Base-by-base conservation (phyloP, 2,329 filamentous ascomycete genomes). In the Fulvia fulva region DNA sequence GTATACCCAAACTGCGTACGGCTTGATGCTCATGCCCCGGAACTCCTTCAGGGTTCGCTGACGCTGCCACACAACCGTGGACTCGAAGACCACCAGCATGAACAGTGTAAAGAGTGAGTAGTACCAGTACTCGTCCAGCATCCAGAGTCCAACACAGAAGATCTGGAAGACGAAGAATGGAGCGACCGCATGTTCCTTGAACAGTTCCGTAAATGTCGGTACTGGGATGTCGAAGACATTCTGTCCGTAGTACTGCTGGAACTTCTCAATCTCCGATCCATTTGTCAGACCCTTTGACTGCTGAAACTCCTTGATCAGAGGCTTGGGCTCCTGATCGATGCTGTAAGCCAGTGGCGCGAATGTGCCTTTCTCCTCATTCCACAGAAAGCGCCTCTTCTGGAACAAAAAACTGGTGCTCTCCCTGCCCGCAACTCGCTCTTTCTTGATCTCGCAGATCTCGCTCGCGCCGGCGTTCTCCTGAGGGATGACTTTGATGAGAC, bases 111-210 rank as follows among this genome's bases (percentile, higher is more conserved):
- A 99, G 21, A 99, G 84, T 61, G 94, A 97, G 78, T 99, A 99
- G 80, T 99, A 99, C 94, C 95, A 99, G 78, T 97, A 99, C 77
- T 99, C 95, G 72, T 99, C 94, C 72, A 99, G 80, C 87, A 97
- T 90, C 94, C 94, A 99, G 61, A 99, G 80, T 16, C 94, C 95
- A 58, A 99, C 94, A 69, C 95, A 99, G 80, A 99, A 99, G 61
- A 99, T 82, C 80, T 99, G 94, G 78, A 99, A 99, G 63, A 99
- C 92, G 77, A 99, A 99, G 81, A 99, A 99, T 5, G 94, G 94
- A 22, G 95, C 95, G 22, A 99, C 95, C 23, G 95, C 93, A 75
- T 99, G 95, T 76, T 99, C 94, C 76, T 96, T 90, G 83, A 96
- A 99, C 51, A 99, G 84, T 77, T 99, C 94, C 53, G 88, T 86